These are phyloP conservation scores for Ochromonas danica DNA, from an alignment of 108 stramenopile species.

Conservation along the genomic window DNA sequence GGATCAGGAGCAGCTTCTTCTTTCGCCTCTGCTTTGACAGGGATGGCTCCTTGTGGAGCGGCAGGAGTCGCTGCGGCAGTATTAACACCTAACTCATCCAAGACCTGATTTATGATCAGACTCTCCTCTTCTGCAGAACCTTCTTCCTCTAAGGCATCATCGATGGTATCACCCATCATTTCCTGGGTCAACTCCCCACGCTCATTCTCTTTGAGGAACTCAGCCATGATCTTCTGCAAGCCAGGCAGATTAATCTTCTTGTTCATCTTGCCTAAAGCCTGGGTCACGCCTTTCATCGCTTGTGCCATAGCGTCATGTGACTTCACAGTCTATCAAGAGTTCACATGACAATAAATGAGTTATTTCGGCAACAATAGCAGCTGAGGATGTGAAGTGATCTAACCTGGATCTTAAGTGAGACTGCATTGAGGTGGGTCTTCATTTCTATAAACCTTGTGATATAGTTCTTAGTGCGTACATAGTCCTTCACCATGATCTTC, in stretches of 20 bases:
- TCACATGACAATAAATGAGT: background rate
- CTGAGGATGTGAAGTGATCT: background rate
- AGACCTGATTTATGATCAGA: slow-evolving; percentile 50
- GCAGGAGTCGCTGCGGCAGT: slow-evolving; percentile 47
- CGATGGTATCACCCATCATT: slow-evolving; percentile 89
- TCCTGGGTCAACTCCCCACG: slow-evolving; percentile 92
- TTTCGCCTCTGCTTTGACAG: background rate
- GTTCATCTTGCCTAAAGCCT: slow-evolving; percentile 84
- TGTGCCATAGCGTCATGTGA: slow-evolving; percentile 91
- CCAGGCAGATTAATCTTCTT: slow-evolving; percentile 84
- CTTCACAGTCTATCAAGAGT: slow-evolving; percentile 70
- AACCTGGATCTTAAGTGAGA: slow-evolving; percentile 76
- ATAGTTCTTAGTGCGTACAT: slow-evolving; percentile 43
- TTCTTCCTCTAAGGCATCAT: slow-evolving; percentile 86
- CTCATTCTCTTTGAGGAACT: slow-evolving; percentile 90
- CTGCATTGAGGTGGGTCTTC: slow-evolving; percentile 86
- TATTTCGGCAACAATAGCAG: background rate
- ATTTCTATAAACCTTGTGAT: slow-evolving; percentile 94
- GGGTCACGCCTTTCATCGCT: slow-evolving; percentile 79
- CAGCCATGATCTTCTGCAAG: slow-evolving; percentile 93
- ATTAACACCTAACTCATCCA: slow-evolving; percentile 55
- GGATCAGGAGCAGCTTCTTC: slow-evolving; percentile 35
- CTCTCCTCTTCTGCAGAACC: slow-evolving; percentile 83
- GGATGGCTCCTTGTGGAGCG: slow-evolving; percentile 35
- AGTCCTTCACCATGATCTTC: slow-evolving; percentile 45